phyloP scores from a whole-genome alignment of 345 rosid species.

The Triadica sebifera region DNA sequence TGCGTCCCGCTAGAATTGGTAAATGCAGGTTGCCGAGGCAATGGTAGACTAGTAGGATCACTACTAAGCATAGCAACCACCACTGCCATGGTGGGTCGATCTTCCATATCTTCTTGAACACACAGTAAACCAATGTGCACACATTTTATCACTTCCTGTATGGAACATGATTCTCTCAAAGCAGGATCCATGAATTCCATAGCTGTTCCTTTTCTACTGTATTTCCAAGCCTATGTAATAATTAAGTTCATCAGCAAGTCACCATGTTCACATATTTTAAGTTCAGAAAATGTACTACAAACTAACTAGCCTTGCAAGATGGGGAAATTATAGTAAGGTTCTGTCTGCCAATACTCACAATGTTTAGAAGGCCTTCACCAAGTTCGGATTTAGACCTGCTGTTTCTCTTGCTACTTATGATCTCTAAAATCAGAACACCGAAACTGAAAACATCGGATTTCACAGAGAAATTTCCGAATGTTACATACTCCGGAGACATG shows the following conservation, averaged over 20 bases:
- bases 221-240: constrained; percentile 47
- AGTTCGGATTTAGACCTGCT: not conserved
- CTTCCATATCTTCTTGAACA: constrained; percentile 53
- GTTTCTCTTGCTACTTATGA: not conserved
- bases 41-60: constrained; percentile 32
- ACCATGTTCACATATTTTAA: no score
- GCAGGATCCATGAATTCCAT: constrained; percentile 45
- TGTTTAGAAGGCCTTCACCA: not conserved
- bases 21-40: constrained; percentile 39
- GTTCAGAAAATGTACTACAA: no score
- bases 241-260: not conserved
- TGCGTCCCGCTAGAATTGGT: not conserved
- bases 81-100: constrained; percentile 46
- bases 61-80: constrained; percentile 45
- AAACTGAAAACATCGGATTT: constrained; percentile 5
- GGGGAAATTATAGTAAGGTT: no score
- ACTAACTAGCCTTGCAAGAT: no score
- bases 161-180: constrained; percentile 25
- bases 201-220: constrained; percentile 44
- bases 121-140: constrained; percentile 59
- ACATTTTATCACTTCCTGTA: constrained; percentile 40
- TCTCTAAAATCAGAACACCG: constrained; percentile 4
- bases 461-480: not conserved
- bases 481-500: constrained; percentile 3
- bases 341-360: not conserved